Evolutionary conservation across 1,284 basidiomycete genomes (phyloP), one percentile per base, ranked within the genome.

Genomic region (Austroboletus niveus): DNA sequence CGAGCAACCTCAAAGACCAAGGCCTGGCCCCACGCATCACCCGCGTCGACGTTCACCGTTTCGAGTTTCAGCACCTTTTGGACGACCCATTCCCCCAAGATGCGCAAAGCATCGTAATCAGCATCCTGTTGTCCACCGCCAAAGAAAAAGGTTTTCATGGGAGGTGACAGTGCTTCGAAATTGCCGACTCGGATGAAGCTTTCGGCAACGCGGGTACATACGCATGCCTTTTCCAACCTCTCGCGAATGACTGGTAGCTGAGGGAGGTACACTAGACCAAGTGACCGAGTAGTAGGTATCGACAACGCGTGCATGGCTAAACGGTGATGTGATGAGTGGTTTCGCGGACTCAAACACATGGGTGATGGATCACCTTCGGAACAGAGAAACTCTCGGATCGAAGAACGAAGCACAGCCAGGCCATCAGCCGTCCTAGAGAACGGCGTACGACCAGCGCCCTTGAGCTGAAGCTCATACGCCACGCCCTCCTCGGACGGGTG

Each of bases 371-470:
- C 32, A 89, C 89, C 89, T 82, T 96, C 92, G 2, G 88, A 85
- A 49, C 89, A 86, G 3, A 94, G 79, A 60, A 85, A 98, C 73
- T 99, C 96, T 48, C 96, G 85, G 38, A 98, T 86, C 6, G 93
- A 94, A 39, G 92, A 94, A 27, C 94, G 85, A 15, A 95, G 73
- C 1, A 97, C 94, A 2, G 96, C 96, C 8, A 98, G 78, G 0
- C 96, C 96, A 69, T 99, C 96, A 1, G 94, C 96, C 41, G 74
- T 76, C 42, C 96, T 81, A 1, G 93, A 92, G 72, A 96, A 98
- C 0, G 96, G 95, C 1, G 96, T 99, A 9, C 96, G 80, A 0
- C 96, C 96, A 1, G 88, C 85, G 0, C 96, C 96, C 66, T 98
- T 99, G 58, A 98, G 80, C 69, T 98, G 96, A 5, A 99, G 76